Percentiles rank a stretch among this genome's conserved stretches.
Conservation (phyloP, 306 rosid species). For the Acacia acuminata region DNA sequence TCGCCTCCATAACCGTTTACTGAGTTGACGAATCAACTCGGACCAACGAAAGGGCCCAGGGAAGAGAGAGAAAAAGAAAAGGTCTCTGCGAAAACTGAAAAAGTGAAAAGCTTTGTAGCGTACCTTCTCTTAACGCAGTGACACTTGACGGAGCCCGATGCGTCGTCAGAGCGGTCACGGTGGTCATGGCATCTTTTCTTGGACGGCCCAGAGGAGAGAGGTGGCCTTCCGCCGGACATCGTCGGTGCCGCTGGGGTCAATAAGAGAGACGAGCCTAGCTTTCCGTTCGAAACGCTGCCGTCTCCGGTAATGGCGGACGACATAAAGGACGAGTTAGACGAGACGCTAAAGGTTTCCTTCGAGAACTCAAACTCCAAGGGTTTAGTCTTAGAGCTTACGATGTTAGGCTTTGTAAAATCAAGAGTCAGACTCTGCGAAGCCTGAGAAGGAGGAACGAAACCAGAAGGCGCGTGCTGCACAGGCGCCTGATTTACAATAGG, state of each 20-base stretch:
- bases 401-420: slow-evolving; percentile 69
- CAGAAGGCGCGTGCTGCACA: slow-evolving; percentile 31
- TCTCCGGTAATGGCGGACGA: slow-evolving; percentile 93
- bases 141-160: slow-evolving; percentile 72
- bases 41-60: neutral
- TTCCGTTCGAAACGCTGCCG: slow-evolving; percentile 85
- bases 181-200: slow-evolving; percentile 82
- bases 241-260: slow-evolving; percentile 45
- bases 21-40: slow-evolving; percentile 22
- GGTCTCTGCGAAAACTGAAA: neutral
- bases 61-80: neutral
- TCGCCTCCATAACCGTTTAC: neutral
- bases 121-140: slow-evolving; percentile 92
- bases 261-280: slow-evolving; percentile 64
- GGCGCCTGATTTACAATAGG: slow-evolving; percentile 17
- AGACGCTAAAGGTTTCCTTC: slow-evolving; percentile 76
- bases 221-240: slow-evolving; percentile 63
- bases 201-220: slow-evolving; percentile 46
- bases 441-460: slow-evolving; percentile 42
- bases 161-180: slow-evolving; percentile 56
- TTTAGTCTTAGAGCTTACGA: slow-evolving; percentile 42
- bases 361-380: slow-evolving; percentile 61
- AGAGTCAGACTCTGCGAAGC: slow-evolving; percentile 64
- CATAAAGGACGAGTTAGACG: slow-evolving; percentile 84
- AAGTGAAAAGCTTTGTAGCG: neutral